Conservation (phyloP, 768 basidiomycete genomes). For the Lactifluus hygrophoroides region DNA sequence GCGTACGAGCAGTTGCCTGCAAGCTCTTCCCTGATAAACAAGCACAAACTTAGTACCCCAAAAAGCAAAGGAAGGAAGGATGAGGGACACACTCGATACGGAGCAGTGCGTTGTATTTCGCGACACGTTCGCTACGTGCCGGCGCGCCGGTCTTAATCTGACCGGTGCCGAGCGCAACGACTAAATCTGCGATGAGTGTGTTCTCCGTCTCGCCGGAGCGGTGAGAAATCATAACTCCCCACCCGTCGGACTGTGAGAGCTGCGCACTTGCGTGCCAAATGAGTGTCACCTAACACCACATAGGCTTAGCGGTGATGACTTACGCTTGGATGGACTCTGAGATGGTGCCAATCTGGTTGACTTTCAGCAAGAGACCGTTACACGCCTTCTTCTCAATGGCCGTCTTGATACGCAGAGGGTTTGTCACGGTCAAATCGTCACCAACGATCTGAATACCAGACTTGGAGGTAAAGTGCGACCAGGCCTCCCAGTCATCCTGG, state of each 20-base stretch:
- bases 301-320: conserved; percentile 28
- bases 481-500: conserved; percentile 99
- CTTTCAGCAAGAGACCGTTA: conserved; percentile 97
- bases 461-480: conserved; percentile 81
- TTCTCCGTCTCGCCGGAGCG: conserved; percentile 98
- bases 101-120: conserved; percentile 86
- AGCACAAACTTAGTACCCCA: conserved; percentile 14
- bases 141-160: conserved; percentile 99
- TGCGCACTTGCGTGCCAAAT: conserved; percentile 55
- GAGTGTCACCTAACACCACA: background rate
- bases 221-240: conserved; percentile 99
- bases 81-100: conserved; percentile 72
- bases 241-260: conserved; percentile 89
- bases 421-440: conserved; percentile 97
- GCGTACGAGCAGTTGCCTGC: conserved; percentile 62
- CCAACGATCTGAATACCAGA: conserved; percentile 86
- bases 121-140: conserved; percentile 91
- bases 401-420: conserved; percentile 93
- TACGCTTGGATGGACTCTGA: conserved; percentile 98
- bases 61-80: too few relatives aligned
- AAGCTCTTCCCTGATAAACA: conserved; percentile 60
- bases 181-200: conserved; percentile 92
- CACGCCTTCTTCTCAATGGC: conserved; percentile 99
- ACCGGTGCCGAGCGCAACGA: conserved; percentile 84
- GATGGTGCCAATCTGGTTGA: conserved; percentile 99